Conservation (phyloP, 2,329 filamentous ascomycete genomes). For the Colletotrichum phormii region DNA sequence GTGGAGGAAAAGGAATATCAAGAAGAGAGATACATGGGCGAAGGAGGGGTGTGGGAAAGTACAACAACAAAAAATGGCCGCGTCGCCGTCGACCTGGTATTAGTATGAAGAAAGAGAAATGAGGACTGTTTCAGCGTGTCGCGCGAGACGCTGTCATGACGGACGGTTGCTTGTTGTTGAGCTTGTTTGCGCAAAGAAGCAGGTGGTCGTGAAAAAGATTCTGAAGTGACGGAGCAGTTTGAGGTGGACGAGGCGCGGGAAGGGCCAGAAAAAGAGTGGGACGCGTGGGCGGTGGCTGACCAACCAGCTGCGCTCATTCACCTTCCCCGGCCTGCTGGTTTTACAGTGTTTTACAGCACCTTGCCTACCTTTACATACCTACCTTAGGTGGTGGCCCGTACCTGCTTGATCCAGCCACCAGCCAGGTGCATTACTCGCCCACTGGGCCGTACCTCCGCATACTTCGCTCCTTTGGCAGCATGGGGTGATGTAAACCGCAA, state of each 20-base stretch:
- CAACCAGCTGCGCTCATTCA: slow-evolving; percentile 27
- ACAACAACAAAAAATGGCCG: slow-evolving; percentile 9
- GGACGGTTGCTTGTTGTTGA: slow-evolving; percentile 9
- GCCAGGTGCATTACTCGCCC: slow-evolving; percentile 21
- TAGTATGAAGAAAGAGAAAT: background rate
- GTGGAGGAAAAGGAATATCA: slow-evolving; percentile 25
- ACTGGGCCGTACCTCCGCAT: background rate
- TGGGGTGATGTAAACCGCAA: background rate
- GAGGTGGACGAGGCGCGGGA: slow-evolving; percentile 35
- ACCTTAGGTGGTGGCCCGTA: too few relatives aligned
- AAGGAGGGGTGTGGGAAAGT: slow-evolving; percentile 27
- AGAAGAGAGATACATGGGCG: slow-evolving; percentile 35
- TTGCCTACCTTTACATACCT: too few relatives aligned
- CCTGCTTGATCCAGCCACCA: background rate
- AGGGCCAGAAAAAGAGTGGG: slow-evolving; percentile 37
- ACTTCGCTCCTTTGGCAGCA: background rate
- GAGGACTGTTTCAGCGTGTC: slow-evolving; percentile 14
- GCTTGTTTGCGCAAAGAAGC: slow-evolving; percentile 32
- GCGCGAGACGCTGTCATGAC: slow-evolving; percentile 30
- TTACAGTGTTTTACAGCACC: slow-evolving; percentile 28
- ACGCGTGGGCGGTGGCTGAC: slow-evolving; percentile 21
- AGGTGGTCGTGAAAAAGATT: slow-evolving; percentile 27
- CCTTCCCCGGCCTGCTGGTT: slow-evolving; percentile 1
- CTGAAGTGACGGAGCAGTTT: slow-evolving; percentile 31
- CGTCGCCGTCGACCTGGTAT: background rate